Evolutionary conservation across 1,284 basidiomycete genomes (phyloP).

Genomic region (Malassezia brasiliensis): DNA sequence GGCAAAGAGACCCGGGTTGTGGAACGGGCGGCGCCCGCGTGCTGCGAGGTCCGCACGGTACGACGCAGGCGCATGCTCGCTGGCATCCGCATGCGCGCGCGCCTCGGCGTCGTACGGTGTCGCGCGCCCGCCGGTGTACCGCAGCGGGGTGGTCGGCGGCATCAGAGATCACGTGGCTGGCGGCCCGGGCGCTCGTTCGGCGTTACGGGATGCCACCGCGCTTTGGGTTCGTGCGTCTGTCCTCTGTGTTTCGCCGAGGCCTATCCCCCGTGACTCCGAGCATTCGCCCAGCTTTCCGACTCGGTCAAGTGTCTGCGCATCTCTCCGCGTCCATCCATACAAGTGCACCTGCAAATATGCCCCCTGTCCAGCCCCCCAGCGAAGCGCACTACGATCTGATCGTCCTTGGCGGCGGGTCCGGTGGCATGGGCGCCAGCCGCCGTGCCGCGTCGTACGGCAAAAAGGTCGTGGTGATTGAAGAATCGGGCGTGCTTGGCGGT

Average conservation of each 20-base stretch:
- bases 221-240: not conserved
- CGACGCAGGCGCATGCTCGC: not conserved
- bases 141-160: slow-evolving; percentile 9
- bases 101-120: slow-evolving; percentile 10
- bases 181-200: not conserved
- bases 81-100: not conserved
- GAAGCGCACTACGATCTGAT: slow-evolving; percentile 41
- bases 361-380: slow-evolving; percentile 34
- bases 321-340: not conserved
- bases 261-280: too few species aligned
- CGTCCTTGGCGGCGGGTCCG: slow-evolving; percentile 48
- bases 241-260: not conserved
- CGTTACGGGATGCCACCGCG: not conserved
- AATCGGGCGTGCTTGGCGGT: slow-evolving; percentile 68
- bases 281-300: not conserved
- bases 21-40: slow-evolving; percentile 26
- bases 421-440: slow-evolving; percentile 44
- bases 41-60: slow-evolving; percentile 2
- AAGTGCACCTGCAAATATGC: slow-evolving; percentile 25
- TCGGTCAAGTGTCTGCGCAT: not conserved
- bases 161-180: slow-evolving; percentile 1
- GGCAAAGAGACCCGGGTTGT: slow-evolving; percentile 31
- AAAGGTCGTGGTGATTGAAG: slow-evolving; percentile 83
- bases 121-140: slow-evolving; percentile 1
- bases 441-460: slow-evolving; percentile 83